phyloP scores from a whole-genome alignment of 345 rosid genomes.

The Turnera subulata region DNA sequence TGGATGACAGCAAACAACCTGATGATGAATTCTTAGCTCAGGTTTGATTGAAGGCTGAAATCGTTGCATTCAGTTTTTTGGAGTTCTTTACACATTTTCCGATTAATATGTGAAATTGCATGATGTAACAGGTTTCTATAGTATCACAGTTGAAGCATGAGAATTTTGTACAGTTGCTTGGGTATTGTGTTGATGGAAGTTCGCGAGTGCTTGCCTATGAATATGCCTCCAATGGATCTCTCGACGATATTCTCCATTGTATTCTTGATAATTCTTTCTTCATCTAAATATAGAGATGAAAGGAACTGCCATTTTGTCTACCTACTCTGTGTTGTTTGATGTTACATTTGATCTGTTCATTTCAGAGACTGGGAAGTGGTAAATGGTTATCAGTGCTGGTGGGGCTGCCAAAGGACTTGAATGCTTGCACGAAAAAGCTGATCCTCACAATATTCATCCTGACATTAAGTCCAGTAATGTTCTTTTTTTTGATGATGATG shows the following conservation, averaged over 20 bases:
- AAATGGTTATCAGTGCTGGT: constrained; percentile 26
- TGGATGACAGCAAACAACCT: constrained; percentile 90
- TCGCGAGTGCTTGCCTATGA: constrained; percentile 84
- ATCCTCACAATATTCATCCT: constrained; percentile 71
- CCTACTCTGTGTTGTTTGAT: too few relatives aligned
- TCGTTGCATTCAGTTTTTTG: not conserved
- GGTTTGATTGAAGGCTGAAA: constrained; percentile 33
- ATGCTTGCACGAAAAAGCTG: constrained; percentile 83
- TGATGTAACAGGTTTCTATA: constrained; percentile 65
- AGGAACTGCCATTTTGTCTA: not conserved
- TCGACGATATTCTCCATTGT: constrained; percentile 90
- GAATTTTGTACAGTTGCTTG: constrained; percentile 73
- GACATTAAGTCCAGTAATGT: constrained; percentile 89
- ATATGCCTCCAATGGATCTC: constrained; percentile 90
- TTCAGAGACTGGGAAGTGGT: too few relatives aligned
- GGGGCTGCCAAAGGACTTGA: constrained; percentile 93
- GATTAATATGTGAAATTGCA: constrained; percentile 2
- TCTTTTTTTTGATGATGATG: constrained; percentile 71
- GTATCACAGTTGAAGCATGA: constrained; percentile 85
- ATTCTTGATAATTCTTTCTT: constrained; percentile 9
- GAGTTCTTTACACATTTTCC: not conserved
- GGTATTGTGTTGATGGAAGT: constrained; percentile 76
- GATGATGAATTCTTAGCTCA: constrained; percentile 83
- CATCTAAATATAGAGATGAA: not conserved
- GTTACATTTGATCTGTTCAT: too few relatives aligned